Base-by-base conservation (phyloP, 257 asterid genomes). In the Solanum arcanum region DNA sequence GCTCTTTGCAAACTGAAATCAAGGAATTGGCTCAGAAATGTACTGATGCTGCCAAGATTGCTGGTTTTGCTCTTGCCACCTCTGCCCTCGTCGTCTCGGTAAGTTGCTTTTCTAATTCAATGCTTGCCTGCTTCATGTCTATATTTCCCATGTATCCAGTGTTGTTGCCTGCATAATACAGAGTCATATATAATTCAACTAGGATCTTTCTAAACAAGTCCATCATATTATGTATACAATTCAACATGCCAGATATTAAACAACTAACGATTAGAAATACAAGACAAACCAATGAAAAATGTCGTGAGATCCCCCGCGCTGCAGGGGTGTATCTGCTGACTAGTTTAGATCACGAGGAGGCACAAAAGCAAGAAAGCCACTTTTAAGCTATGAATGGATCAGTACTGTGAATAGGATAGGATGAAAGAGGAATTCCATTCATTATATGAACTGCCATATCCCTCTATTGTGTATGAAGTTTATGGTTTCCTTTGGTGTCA, bases 41-140 rank as follows among this genome's bases (percentile, higher is more conserved):
- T 91, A 89, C 95, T 82, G 98, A 95, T 88, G 99, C 98, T 75
- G 99, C 98, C 84, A 97, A 94, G 92, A 93, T 95, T 86, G 99
- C 99, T 76, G 99, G 98, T 39, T 94, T 97, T 84, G 99, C 99
- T 86, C 99, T 97, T 46, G 99, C 99, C 84, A 93, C 99, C 87
- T 97, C 99, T 59, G 99, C 99, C 27, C 99, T 97, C 33, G 93
- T 96, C 16, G 95, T 90, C 90, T 93, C 98, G 88, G 99, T 96
- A 94, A 83, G 88, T 60, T n/a, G 6, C 52, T 81, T 41, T 2
- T 12, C 42, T 25, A 35, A 20, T 5, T 25, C 35, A 72, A 52
- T 72, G n/a, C 80, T 60, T 46, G 35, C 60, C 46, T 29, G 46
- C 42, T 31, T 81, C 12, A 80, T 25, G 42, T 46, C 41, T 21